Evolutionary conservation across 2,329 filamentous ascomycete genomes (phyloP), one percentile per base, ranked within the genome.

Genomic region (Colletotrichum caudatum): DNA sequence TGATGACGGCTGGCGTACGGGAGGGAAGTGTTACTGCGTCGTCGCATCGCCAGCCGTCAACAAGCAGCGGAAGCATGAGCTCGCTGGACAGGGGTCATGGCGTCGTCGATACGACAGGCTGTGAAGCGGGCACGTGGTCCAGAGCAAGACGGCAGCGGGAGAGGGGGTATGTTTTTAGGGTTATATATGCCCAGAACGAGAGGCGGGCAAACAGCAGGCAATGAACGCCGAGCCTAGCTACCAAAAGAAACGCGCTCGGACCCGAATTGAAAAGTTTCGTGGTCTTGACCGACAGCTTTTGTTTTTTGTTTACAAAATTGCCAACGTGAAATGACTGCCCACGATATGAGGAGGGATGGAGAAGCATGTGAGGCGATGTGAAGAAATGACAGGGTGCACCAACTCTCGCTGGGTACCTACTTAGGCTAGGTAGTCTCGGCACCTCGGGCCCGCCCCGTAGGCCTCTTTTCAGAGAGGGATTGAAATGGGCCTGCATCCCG

Each of bases 1-100:
- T 59, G 59, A 29, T 16, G 39, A 54, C 69, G 65, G 54, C 53
- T 60, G 65, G 69, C 59, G 65, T 69, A 64, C 11, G 69, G 57
- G 33, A 48, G 64, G 54, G 61, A 20, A 12, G 37, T 18, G 29
- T 18, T 41, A 14, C 41, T 57, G 37, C 50, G 64, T 69, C 29
- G 59, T 59, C 64, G 54, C 59, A 68, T 54, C 44, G 51, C 53
- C 46, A 37, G 69, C 64, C 41, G 50, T 44, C 60, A 46, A 50
- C 7, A 26, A 53, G 29, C 64, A 61, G 68, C 68, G 67, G 66
- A 29, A 51, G 56, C 33, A 48, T 63, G 14, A 26, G 50, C 12
- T 16, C 18, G 53, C 51, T 3, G 18, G 18, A 39, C 5, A 46
- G 23, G 11, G n/a, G 26, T 33, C 39, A 60, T 23, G 16, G 23